Evolutionary conservation across 495 filamentous ascomycete genomes (phyloP).

Genomic region (Penicillium steckii): DNA sequence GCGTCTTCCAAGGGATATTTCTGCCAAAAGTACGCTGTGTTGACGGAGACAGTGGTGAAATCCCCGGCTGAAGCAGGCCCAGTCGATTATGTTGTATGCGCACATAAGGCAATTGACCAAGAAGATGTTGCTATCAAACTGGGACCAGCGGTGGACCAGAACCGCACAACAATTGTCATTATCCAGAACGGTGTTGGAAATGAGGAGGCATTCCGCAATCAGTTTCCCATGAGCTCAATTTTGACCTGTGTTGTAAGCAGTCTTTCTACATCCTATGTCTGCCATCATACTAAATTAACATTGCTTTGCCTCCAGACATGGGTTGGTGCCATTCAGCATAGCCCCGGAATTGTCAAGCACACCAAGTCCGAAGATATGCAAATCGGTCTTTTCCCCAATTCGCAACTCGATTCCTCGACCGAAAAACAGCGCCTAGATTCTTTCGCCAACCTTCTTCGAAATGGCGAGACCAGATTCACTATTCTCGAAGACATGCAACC

Average conservation of each 20-base stretch:
- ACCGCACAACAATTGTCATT: constrained; percentile 51
- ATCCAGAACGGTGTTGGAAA: constrained; percentile 73
- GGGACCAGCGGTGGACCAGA: constrained; percentile 35
- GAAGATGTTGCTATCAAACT: constrained; percentile 32
- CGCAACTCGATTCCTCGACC: constrained; percentile 8
- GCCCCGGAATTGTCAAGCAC: constrained; percentile 44
- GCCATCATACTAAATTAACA: neutral
- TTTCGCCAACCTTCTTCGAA: constrained; percentile 37
- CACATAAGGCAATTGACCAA: constrained; percentile 52
- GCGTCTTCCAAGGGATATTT: neutral
- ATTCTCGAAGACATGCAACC: constrained; percentile 44
- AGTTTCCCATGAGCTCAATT: constrained; percentile 55
- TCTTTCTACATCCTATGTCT: neutral
- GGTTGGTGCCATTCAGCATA: constrained; percentile 48
- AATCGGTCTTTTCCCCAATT: constrained; percentile 46
- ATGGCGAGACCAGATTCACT: constrained; percentile 39
- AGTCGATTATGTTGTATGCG: constrained; percentile 47
- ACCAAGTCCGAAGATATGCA: constrained; percentile 47
- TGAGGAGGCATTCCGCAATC: constrained; percentile 57
- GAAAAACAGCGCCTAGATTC: constrained; percentile 34
- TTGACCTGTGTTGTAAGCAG: constrained; percentile 54
- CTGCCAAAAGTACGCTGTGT: neutral
- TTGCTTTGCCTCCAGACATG: constrained; percentile 34
- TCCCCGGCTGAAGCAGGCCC: constrained; percentile 35
- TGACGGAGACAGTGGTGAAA: constrained; percentile 33